Percentiles rank a stretch among this genome's conserved stretches.
phyloP scores from a whole-genome alignment of 2,329 filamentous ascomycete genomes.

The Claviceps pazoutovae region DNA sequence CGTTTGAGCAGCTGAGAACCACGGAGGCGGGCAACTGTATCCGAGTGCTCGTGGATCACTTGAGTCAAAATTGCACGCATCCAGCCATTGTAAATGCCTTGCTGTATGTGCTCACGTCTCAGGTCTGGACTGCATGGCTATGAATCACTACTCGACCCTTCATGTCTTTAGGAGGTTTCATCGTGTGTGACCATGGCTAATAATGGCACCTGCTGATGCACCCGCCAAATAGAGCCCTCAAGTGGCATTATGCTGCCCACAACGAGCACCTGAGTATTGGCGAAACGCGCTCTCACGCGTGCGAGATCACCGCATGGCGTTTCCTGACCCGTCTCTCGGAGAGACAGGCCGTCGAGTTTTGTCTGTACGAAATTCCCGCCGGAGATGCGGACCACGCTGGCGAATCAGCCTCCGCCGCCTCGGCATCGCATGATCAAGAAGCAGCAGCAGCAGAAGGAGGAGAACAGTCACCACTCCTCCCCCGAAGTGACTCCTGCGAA shows the following conservation, averaged over 20 bases:
- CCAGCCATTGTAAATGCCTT: constrained; percentile 58
- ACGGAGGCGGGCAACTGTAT: constrained; percentile 47
- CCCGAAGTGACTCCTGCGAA: constrained; percentile 16
- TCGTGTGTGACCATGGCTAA: too few relatives aligned
- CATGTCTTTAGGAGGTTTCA: not conserved
- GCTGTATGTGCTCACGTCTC: constrained; percentile 37
- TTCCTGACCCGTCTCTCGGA: constrained; percentile 60
- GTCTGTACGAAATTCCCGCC: constrained; percentile 57
- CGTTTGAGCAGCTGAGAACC: constrained; percentile 60
- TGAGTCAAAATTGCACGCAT: constrained; percentile 50
- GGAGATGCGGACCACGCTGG: constrained; percentile 12
- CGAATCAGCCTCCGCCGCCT: not conserved
- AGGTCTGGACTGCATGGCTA: not conserved
- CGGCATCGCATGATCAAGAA: constrained; percentile 22
- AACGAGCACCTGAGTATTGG: constrained; percentile 51
- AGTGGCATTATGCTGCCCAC: constrained; percentile 56
- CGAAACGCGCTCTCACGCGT: constrained; percentile 56
- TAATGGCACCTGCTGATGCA: not conserved
- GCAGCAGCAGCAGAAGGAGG: constrained; percentile 14
- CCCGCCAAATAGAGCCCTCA: constrained; percentile 42
- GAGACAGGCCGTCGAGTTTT: constrained; percentile 58
- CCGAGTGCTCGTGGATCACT: constrained; percentile 46
- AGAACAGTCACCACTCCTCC: constrained; percentile 34
- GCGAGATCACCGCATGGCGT: constrained; percentile 70
- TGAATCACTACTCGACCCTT: not conserved